These are phyloP conservation scores for Allomyces arbusculus DNA, from an alignment of 192 early-diverging fungal genomes.

Conservation along the genomic window DNA sequence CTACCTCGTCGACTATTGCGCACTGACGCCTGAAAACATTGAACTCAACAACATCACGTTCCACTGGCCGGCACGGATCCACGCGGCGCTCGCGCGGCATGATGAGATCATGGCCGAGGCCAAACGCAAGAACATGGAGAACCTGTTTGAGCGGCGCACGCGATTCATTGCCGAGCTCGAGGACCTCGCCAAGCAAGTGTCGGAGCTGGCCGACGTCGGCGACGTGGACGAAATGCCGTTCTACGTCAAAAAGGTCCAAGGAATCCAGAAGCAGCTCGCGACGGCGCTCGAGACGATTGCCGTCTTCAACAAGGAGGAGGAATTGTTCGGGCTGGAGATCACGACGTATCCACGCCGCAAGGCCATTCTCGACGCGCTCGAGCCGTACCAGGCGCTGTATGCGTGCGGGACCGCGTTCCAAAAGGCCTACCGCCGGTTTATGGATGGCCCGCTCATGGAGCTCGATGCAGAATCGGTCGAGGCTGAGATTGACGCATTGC, in stretches of 20 bases:
- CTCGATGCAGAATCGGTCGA: slow-evolving; percentile 68
- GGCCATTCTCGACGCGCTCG: slow-evolving; percentile 59
- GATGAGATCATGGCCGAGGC: slow-evolving; percentile 31
- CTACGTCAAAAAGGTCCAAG: slow-evolving; percentile 62
- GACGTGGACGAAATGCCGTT: slow-evolving; percentile 61
- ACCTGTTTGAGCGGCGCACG: slow-evolving; percentile 23
- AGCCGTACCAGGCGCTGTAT: slow-evolving; percentile 79
- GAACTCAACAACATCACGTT: slow-evolving; percentile 34
- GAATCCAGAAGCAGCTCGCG: slow-evolving; percentile 67
- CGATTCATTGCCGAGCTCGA: slow-evolving; percentile 35
- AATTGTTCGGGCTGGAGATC: not conserved
- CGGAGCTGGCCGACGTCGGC: slow-evolving; percentile 58
- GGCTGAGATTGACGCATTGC: slow-evolving; percentile 66
- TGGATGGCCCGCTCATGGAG: slow-evolving; percentile 59
- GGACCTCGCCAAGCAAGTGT: slow-evolving; percentile 28
- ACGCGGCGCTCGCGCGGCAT: slow-evolving; percentile 25
- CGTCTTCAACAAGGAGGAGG: slow-evolving; percentile 66
- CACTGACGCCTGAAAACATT: slow-evolving; percentile 30
- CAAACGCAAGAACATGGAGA: slow-evolving; percentile 27
- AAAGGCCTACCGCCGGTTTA: slow-evolving; percentile 58
- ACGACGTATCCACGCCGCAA: slow-evolving; percentile 28
- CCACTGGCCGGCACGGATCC: slow-evolving; percentile 35
- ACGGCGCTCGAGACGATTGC: slow-evolving; percentile 77
- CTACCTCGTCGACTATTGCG: slow-evolving; percentile 33
- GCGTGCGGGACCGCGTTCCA: slow-evolving; percentile 77